Evolutionary conservation across 2,329 filamentous ascomycete genomes (phyloP).

Genomic region (Colletotrichum sp.): DNA sequence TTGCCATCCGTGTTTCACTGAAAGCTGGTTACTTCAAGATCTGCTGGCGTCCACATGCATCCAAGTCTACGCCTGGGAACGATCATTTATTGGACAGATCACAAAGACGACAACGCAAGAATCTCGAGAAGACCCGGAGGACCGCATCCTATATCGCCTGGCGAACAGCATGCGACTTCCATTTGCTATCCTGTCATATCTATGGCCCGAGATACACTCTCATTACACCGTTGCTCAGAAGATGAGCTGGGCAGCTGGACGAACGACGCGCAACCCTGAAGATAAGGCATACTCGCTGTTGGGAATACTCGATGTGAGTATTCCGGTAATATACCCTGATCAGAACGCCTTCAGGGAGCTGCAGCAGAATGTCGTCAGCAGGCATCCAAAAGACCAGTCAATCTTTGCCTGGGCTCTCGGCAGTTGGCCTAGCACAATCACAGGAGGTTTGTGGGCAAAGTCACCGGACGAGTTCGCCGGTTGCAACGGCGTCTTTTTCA

Average conservation of each 20-base stretch:
- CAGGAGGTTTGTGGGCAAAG: not conserved
- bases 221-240: not conserved
- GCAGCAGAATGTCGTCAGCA: not conserved
- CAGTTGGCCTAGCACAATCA: not conserved
- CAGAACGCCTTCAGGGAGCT: accelerated
- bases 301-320: not conserved
- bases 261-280: accelerated
- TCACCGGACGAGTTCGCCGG: not conserved
- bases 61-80: accelerated
- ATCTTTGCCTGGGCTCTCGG: not conserved
- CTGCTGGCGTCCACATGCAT: not conserved
- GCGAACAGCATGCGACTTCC: not conserved
- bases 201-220: not conserved
- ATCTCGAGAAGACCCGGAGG: not conserved
- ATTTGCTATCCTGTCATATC: not conserved
- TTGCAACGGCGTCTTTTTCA: accelerated
- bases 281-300: not conserved
- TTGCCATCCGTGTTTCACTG: not conserved
- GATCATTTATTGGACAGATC: not conserved
- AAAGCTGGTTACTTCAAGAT: not conserved
- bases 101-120: not conserved
- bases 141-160: not conserved
- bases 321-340: not conserved
- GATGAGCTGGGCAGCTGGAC: not conserved
- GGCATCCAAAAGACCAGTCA: not conserved